These are phyloP conservation scores for Pseudonitzschia pungens DNA, from an alignment of 108 stramenopile genomes.

Conservation along the genomic window DNA sequence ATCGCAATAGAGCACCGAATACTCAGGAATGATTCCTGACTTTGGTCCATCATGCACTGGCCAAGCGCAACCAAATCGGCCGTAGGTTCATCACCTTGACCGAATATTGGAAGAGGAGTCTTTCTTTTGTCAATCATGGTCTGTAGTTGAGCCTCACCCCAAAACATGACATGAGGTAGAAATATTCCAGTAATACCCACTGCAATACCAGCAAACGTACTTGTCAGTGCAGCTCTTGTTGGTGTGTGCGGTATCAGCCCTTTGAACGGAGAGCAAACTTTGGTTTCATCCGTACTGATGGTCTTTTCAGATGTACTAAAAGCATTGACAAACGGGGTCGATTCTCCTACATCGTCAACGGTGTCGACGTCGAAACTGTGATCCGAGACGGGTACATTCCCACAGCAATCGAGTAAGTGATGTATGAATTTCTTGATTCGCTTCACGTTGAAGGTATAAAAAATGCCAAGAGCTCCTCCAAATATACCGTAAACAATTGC, in stretches of 20 bases:
- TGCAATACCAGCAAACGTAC: slow-evolving; percentile 40
- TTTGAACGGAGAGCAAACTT: slow-evolving; percentile 3
- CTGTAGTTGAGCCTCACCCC: slow-evolving; percentile 68
- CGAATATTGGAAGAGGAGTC: slow-evolving; percentile 64
- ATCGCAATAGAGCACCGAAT: slow-evolving; percentile 43
- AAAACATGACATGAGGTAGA: slow-evolving; percentile 61
- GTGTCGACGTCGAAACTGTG: background rate
- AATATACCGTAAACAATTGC: slow-evolving; percentile 59
- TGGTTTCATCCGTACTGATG: background rate
- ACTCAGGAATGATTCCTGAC: slow-evolving; percentile 39
- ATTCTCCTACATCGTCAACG: slow-evolving; percentile 13
- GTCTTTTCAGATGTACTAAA: background rate
- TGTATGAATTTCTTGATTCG: slow-evolving; percentile 37
- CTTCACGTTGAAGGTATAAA: slow-evolving; percentile 39
- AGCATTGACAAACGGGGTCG: slow-evolving; percentile 13
- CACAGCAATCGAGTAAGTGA: slow-evolving; percentile 32
- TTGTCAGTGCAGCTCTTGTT: slow-evolving; percentile 46
- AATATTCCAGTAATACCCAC: slow-evolving; percentile 53
- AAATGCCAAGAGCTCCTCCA: slow-evolving; percentile 44
- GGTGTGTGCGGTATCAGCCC: slow-evolving; percentile 33
- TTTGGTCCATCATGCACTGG: slow-evolving; percentile 44
- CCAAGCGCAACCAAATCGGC: slow-evolving; percentile 44
- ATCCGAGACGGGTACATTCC: background rate
- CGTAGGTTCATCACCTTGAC: slow-evolving; percentile 45
- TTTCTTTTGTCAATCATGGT: slow-evolving; percentile 63